Conservation (phyloP, 2,329 filamentous ascomycete genomes). For the Beauveria bassiana region DNA sequence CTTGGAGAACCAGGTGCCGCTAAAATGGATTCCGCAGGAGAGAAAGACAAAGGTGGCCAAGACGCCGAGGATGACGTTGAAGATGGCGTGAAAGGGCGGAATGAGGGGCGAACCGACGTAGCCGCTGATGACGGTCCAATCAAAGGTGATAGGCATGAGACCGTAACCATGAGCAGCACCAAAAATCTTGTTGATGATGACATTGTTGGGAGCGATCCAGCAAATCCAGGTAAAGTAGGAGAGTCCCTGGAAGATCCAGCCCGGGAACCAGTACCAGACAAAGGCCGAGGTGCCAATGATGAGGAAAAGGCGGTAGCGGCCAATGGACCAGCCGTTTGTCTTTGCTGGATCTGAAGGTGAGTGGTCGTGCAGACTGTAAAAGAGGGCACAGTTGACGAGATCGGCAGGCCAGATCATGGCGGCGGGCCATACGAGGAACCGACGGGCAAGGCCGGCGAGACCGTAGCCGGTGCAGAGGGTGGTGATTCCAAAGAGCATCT, state of each 20-base stretch:
- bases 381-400: conserved; percentile 44
- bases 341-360: conserved; percentile 38
- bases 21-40: conserved; percentile 53
- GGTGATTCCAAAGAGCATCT: conserved; percentile 45
- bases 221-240: conserved; percentile 56
- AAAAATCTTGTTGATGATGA: conserved; percentile 56
- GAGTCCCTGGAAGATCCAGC: conserved; percentile 54
- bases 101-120: conserved; percentile 44
- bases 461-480: conserved; percentile 52
- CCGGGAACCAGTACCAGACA: conserved; percentile 54
- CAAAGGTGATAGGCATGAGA: conserved; percentile 53
- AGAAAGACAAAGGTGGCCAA: conserved; percentile 47
- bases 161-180: conserved; percentile 51
- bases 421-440: conserved; percentile 46
- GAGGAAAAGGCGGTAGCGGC: conserved; percentile 57
- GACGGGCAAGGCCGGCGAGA: conserved; percentile 45
- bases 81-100: conserved; percentile 46
- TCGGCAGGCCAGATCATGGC: conserved; percentile 53
- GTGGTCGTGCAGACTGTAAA: conserved; percentile 41
- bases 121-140: conserved; percentile 41
- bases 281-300: conserved; percentile 44
- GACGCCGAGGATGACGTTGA: conserved; percentile 46
- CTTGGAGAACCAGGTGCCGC: conserved; percentile 47
- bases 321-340: conserved; percentile 53
- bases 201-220: conserved; percentile 53